Conservation (phyloP, 805 yeast species). For the Priceomyces fermenticarens region DNA sequence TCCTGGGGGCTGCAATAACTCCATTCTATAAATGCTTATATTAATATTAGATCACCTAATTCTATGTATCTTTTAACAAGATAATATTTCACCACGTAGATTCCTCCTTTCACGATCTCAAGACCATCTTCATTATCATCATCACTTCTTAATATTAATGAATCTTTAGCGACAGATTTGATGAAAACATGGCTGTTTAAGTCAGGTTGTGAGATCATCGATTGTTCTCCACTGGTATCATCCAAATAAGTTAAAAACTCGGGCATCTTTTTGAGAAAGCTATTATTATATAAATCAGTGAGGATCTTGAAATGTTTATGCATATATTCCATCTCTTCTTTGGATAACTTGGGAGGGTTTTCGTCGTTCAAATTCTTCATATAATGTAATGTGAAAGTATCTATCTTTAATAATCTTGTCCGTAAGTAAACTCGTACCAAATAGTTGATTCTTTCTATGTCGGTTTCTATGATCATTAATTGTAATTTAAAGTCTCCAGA, state of each 20-base stretch:
- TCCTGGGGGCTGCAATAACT: conserved; percentile 69
- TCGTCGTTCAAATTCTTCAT: conserved; percentile 33
- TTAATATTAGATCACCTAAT: conserved; percentile 37
- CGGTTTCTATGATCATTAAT: conserved; percentile 84
- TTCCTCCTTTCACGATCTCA: conserved; percentile 58
- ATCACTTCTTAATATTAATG: conserved; percentile 24
- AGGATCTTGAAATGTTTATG: conserved; percentile 63
- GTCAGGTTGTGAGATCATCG: conserved; percentile 82
- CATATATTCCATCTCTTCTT: conserved; percentile 64
- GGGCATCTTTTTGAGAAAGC: conserved; percentile 69
- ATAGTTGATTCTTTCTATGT: conserved; percentile 82
- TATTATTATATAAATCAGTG: conserved; percentile 60
- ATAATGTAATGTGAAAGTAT: conserved; percentile 61
- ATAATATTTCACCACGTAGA: conserved; percentile 72
- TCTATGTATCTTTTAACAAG: conserved; percentile 30
- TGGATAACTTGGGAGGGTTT: conserved; percentile 38
- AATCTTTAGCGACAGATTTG: conserved; percentile 36
- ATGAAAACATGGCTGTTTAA: conserved; percentile 75
- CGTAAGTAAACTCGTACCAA: conserved; percentile 78
- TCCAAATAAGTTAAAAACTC: conserved; percentile 67
- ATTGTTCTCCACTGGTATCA: conserved; percentile 56
- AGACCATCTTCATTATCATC: conserved; percentile 47
- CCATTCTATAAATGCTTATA: conserved; percentile 17
- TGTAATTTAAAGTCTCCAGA: conserved; percentile 65
- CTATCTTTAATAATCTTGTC: conserved; percentile 73